Base-by-base conservation (phyloP, 106 monocot genomes). In the Dendrobium huoshanense region DNA sequence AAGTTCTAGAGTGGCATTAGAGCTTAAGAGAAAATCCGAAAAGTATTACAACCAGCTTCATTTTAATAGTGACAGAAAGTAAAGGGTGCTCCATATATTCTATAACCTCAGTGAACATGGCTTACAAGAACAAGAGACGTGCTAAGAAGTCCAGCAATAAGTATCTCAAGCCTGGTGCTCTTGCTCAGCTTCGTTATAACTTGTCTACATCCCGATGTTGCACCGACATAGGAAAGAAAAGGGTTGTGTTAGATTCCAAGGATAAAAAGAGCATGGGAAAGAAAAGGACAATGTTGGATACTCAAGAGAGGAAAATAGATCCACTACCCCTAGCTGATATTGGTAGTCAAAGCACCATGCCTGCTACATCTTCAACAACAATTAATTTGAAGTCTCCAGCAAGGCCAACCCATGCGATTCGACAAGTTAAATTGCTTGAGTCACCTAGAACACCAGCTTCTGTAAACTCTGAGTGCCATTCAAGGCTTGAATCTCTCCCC, bases 401-500 rank as follows among this genome's bases (percentile, higher is more conserved):
- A 7, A 83, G 82, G 72, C 10, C 49, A 10, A 18, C n/a, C 17
- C 82, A 88, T 80, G 87, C 20, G 19, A 81, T 9, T 7, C 82
- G 72, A 29, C 80, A 73, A 54, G 64, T 81, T 45, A 85, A 80
- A 72, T 67, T 86, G 27, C 91, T 88, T 0, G 48, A 22, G 72
- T 94, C 95, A 20, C 98, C 98, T 0, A 95, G 84, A 86, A 86
- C 88, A 25, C 87, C 92, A 64, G 18, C 84, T 54, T 73, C 16
- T 5, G 74, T 37, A 37, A 11, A 77, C 0, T 80, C 37, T 68
- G 87, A 87, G 11, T 82, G 88, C 20, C 73, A 83, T 48, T 95
- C 92, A 16, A 87, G 89, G 42, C 88, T 99, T 58, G 98, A 99
- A 83, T 88, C 95, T 55, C 91, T 99, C 59, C 98, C 98, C 10